Evolutionary conservation across 1,139 yeast genomes (phyloP).

Genomic region (Yamadazyma mexicana): DNA sequence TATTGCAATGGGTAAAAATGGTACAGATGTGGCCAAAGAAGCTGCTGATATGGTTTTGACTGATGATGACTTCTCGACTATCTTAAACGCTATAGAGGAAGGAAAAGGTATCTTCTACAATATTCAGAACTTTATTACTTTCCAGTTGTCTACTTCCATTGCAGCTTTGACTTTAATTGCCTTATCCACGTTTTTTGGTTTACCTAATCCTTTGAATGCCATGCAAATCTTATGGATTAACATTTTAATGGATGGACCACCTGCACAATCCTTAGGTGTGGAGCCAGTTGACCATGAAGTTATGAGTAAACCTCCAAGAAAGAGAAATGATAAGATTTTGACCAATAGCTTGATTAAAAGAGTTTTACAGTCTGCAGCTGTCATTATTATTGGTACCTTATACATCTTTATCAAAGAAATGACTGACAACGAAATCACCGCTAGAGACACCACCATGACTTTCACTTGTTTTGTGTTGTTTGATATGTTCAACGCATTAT

Average conservation of each 20-base stretch:
- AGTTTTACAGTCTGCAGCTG: conserved; percentile 69
- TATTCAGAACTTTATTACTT: conserved; percentile 89
- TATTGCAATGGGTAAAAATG: conserved; percentile 94
- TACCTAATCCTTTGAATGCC: conserved; percentile 96
- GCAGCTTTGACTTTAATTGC: conserved; percentile 93
- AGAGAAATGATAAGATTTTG: conserved; percentile 77
- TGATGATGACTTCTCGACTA: conserved; percentile 94
- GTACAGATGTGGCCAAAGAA: conserved; percentile 98
- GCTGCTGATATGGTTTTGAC: conserved; percentile 98
- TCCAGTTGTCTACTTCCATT: conserved; percentile 92
- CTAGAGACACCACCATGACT: conserved; percentile 98
- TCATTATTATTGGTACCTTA: conserved; percentile 78
- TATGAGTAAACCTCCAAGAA: conserved; percentile 92
- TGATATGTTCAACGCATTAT: conserved; percentile 93
- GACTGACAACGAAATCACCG: conserved; percentile 77
- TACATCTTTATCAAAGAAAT: conserved; percentile 82
- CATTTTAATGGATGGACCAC: conserved; percentile 98
- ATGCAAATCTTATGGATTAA: conserved; percentile 99
- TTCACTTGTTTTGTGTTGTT: conserved; percentile 93
- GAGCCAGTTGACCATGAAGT: conserved; percentile 96
- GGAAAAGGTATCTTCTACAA: conserved; percentile 96
- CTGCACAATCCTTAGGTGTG: conserved; percentile 96
- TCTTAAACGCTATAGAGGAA: conserved; percentile 88
- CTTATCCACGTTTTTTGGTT: conserved; percentile 76
- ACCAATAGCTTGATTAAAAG: conserved; percentile 68